Percentiles rank a stretch among this genome's conserved stretches.
Conservation (phyloP, 1,139 yeast genomes). For the Hanseniaspora uvarum region DNA sequence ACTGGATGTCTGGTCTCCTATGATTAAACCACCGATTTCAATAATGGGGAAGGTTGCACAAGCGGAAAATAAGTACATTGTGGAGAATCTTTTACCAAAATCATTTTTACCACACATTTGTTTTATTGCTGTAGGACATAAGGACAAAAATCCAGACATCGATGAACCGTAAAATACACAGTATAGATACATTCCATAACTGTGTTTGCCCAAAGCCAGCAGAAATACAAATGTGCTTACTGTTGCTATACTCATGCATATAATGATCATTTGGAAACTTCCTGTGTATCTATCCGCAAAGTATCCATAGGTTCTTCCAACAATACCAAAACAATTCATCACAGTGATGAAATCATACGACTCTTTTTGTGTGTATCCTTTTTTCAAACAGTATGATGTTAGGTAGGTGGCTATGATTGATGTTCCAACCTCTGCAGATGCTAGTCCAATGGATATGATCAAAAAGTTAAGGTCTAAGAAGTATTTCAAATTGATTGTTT, state of each 20-base stretch:
- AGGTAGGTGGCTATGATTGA: constrained; percentile 34
- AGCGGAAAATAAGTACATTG: constrained; percentile 39
- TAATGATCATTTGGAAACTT: constrained; percentile 11
- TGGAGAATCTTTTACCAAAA: constrained; percentile 43
- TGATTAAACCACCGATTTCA: constrained; percentile 45
- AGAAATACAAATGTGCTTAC: constrained; percentile 23
- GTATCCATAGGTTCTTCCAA: constrained; percentile 50
- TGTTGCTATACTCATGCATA: constrained; percentile 9
- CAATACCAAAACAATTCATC: constrained; percentile 50
- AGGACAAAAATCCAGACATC: constrained; percentile 33
- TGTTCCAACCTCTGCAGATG: constrained; percentile 23
- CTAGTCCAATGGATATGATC: constrained; percentile 24
- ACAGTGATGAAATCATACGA: constrained; percentile 47
- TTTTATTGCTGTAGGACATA: constrained; percentile 44
- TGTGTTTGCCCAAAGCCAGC: constrained; percentile 32
- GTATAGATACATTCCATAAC: constrained; percentile 31
- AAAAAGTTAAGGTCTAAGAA: constrained; percentile 27
- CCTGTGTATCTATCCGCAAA: constrained; percentile 40
- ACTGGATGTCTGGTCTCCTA: constrained; percentile 32
- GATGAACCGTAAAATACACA: constrained; percentile 32
- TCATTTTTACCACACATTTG: constrained; percentile 40
- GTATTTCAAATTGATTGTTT: constrained; percentile 31
- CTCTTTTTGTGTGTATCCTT: constrained; percentile 43
- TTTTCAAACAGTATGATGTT: constrained; percentile 34
- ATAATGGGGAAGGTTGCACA: constrained; percentile 38